These are phyloP conservation scores for Monosporozyma yasuniensis DNA, from an alignment of 805 yeast species.

Conservation along the genomic window DNA sequence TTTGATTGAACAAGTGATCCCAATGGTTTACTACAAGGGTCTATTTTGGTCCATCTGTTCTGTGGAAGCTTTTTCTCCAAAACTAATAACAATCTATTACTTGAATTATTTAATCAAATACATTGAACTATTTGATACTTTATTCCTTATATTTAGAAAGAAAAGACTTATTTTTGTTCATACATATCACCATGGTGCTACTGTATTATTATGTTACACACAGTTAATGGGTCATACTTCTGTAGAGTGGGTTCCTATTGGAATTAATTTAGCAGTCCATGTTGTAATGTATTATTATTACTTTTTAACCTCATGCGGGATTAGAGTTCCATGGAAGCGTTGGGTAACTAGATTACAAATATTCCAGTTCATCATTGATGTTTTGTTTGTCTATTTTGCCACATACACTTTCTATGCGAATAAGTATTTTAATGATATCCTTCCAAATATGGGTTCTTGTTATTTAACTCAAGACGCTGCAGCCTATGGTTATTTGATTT, in stretches of 20 bases:
- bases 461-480: slow-evolving; percentile 91
- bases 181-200: slow-evolving; percentile 81
- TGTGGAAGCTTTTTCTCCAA: slow-evolving; percentile 58
- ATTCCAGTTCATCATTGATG: slow-evolving; percentile 63
- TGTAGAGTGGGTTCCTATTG: slow-evolving; percentile 72
- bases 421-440: slow-evolving; percentile 45
- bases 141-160: slow-evolving; percentile 66
- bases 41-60: slow-evolving; percentile 61
- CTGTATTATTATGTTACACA: slow-evolving; percentile 72
- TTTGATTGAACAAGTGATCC: slow-evolving; percentile 61
- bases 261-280: slow-evolving; percentile 67
- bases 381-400: slow-evolving; percentile 68
- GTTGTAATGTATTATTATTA: slow-evolving; percentile 83
- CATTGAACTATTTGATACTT: slow-evolving; percentile 63
- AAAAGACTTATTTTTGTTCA: slow-evolving; percentile 70
- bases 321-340: slow-evolving; percentile 83
- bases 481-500: slow-evolving; percentile 74
- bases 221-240: slow-evolving; percentile 69
- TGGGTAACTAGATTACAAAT: slow-evolving; percentile 83
- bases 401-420: slow-evolving; percentile 76
- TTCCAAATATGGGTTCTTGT: slow-evolving; percentile 79
- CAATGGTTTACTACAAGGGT: slow-evolving; percentile 57
- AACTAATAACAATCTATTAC: slow-evolving; percentile 59
- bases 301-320: slow-evolving; percentile 75
- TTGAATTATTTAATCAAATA: slow-evolving; percentile 69